Evolutionary conservation across 73 alveolate species (phyloP), one percentile per base, ranked within the genome.

Genomic region (Stentor roeselii): DNA sequence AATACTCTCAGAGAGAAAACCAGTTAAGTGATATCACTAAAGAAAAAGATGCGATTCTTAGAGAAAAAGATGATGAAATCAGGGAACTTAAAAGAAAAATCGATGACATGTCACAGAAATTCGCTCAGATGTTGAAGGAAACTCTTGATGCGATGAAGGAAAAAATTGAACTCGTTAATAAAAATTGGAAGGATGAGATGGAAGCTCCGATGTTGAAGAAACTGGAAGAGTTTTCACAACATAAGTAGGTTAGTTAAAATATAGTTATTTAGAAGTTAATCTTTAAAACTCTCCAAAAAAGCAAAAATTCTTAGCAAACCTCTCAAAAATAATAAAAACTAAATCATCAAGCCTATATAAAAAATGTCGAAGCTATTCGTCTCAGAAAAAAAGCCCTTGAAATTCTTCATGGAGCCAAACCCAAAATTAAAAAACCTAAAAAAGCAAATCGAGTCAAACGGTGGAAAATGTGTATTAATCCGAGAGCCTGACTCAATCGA

Each of bases 161-260:
- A 60, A 88, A 90, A 75, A 90, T 90, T 59, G 90, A 84, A 31
- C 32, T 42, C 30, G 96, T 92, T 0, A 90, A 88, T 77, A 90
- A 78, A 14, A 86, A 90, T 41, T 90, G 96, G 96, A 92, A 90
- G 83, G 92, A 78, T 36, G 96, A 90, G 61, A 90, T 86, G 84
- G 95, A 90, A 35, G 87, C 90, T 3, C 80, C 83, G 4, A 90
- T 90, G 89, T 78, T 90, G 59, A 82, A 90, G 76, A 82, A 86
- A 40, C 89, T 90, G 37, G 95, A 90, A 76, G 92, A 89, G 6
- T 82, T 89, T 86, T 78, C 90, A 3, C 60, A 67, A 50, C 6
- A 50, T 50, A 50, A 50, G 67, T 50, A 50, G n/a, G n/a, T n/a
- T n/a, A n/a, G n/a, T n/a, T n/a, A n/a, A n/a, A n/a, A n/a, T n/a